Evolutionary conservation across 2,329 filamentous ascomycete species (phyloP).

Genomic region (Zymoseptoria crescenta): DNA sequence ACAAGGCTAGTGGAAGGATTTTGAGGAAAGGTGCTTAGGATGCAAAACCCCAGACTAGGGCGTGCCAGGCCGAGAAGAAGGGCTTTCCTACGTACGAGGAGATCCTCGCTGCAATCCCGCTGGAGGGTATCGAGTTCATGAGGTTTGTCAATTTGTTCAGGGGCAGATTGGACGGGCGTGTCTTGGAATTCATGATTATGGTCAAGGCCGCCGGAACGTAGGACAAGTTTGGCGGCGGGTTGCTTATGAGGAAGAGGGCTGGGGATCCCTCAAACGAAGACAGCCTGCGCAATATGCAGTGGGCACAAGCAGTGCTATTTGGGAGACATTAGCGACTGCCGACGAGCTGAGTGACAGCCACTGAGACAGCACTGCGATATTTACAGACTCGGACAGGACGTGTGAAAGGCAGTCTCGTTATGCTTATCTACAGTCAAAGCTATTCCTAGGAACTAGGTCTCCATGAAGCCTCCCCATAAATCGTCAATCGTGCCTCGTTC

Average conservation of each 20-base stretch:
- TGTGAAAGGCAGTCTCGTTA: not conserved
- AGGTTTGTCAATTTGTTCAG: not conserved
- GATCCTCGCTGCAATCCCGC: not conserved
- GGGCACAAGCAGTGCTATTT: not conserved
- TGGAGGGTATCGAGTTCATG: not conserved
- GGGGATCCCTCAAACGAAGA: not conserved
- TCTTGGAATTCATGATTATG: not conserved
- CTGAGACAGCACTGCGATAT: not conserved
- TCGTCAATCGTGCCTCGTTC: not conserved
- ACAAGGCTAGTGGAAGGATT: slow-evolving; percentile 21
- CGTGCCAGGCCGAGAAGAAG: not conserved
- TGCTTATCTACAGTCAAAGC: not conserved
- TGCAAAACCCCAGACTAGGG: not conserved
- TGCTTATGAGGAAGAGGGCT: not conserved
- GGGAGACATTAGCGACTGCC: not conserved
- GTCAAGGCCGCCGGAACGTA: not conserved
- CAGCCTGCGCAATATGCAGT: not conserved
- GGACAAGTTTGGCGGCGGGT: not conserved
- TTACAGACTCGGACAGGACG: not conserved
- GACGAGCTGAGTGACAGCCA: not conserved
- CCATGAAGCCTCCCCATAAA: not conserved
- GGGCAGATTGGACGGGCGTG: not conserved
- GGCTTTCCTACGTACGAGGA: not conserved
- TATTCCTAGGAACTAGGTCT: not conserved
- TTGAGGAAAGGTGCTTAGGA: slow-evolving; percentile 13